phyloP scores from a whole-genome alignment of 805 yeast species.

The Sporopachydermia quercuum region DNA sequence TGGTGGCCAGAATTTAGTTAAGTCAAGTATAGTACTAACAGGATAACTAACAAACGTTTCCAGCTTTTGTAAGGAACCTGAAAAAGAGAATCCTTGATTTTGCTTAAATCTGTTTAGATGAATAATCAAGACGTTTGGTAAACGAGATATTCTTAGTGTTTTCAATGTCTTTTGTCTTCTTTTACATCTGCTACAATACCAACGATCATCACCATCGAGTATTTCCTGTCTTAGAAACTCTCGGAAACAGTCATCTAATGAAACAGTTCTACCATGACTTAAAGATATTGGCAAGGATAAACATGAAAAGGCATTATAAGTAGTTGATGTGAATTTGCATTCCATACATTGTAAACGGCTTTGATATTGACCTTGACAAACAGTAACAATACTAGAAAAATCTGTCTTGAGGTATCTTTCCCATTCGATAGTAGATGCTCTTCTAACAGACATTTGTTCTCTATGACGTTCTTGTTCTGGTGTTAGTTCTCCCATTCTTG shows the following conservation, averaged over 20 bases:
- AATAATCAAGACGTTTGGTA: conserved; percentile 67
- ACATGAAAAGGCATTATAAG: conserved; percentile 71
- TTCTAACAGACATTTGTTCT: conserved; percentile 57
- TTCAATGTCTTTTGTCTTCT: conserved; percentile 49
- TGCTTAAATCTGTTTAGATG: conserved; percentile 71
- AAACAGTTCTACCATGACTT: conserved; percentile 17
- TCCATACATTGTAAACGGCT: conserved; percentile 62
- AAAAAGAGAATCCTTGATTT: conserved; percentile 5
- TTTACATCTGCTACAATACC: conserved; percentile 75
- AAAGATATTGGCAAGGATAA: conserved; percentile 69
- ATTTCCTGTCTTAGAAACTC: conserved; percentile 65
- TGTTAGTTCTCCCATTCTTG: conserved; percentile 41
- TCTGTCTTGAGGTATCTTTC: conserved; percentile 69
- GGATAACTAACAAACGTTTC: conserved; percentile 62
- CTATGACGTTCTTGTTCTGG: conserved; percentile 59
- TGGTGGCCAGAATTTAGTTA: conserved; percentile 62
- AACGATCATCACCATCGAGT: conserved; percentile 62
- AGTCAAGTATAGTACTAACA: conserved; percentile 34
- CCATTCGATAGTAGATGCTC: conserved; percentile 88
- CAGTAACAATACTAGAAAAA: conserved; percentile 64
- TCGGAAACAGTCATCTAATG: conserved; percentile 53
- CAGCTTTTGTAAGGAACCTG: conserved; percentile 29
- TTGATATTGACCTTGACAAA: conserved; percentile 79
- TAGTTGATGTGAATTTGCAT: conserved; percentile 69
- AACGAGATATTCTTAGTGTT: conserved; percentile 53